Conservation (phyloP, 2,329 filamentous ascomycete genomes). For the Paecilomyces sp. region DNA sequence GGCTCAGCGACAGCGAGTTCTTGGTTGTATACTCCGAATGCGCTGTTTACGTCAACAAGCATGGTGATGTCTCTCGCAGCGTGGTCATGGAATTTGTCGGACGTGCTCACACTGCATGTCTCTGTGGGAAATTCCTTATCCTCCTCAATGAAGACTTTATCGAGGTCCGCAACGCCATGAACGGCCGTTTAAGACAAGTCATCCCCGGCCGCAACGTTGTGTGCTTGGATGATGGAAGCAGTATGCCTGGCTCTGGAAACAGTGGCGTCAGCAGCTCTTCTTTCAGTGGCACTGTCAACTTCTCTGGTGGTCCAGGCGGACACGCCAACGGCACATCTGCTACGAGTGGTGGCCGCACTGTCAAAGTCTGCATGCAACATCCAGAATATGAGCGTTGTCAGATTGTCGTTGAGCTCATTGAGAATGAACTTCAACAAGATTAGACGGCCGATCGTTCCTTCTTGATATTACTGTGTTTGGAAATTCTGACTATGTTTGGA, state of each 20-base stretch:
- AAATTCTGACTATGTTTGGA: not conserved
- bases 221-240: conserved; percentile 73
- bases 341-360: conserved; percentile 53
- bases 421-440: conserved; percentile 77
- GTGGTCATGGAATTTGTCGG: conserved; percentile 99
- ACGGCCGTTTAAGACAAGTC: conserved; percentile 86
- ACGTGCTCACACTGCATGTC: conserved; percentile 75
- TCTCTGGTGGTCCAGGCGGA: conserved; percentile 28
- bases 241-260: conserved; percentile 29
- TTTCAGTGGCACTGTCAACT: conserved; percentile 15
- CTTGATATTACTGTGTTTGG: not conserved
- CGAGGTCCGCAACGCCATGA: conserved; percentile 93
- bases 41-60: conserved; percentile 96
- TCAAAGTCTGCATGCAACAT: conserved; percentile 95
- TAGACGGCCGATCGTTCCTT: conserved; percentile 12
- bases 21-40: conserved; percentile 91
- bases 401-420: conserved; percentile 82
- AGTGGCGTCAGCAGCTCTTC: conserved; percentile 36
- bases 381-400: conserved; percentile 78
- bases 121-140: conserved; percentile 85
- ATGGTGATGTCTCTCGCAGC: conserved; percentile 86
- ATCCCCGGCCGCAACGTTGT: conserved; percentile 86
- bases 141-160: conserved; percentile 96
- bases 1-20: conserved; percentile 86
- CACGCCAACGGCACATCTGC: conserved; percentile 22